Conservation (phyloP, 768 basidiomycete genomes). For the Mycena venus region DNA sequence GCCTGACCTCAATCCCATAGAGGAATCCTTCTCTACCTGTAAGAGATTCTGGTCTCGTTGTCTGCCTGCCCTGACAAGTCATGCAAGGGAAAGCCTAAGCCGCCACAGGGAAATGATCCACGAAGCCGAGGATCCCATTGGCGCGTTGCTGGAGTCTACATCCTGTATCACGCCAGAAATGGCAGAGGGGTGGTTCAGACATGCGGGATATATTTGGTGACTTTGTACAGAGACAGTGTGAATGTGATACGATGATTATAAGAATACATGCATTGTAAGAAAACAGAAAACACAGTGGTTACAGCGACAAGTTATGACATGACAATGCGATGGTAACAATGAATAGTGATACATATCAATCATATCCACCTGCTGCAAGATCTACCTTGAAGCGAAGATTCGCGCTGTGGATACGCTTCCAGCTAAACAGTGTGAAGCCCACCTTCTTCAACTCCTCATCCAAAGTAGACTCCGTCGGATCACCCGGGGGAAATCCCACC, state of each 20-base stretch:
- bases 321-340: background rate
- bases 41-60: background rate
- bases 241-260: background rate
- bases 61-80: background rate
- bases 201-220: conserved; percentile 38
- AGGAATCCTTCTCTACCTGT: conserved; percentile 5
- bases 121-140: conserved; percentile 24
- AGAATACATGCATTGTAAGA: no score
- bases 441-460: background rate
- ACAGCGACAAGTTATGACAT: background rate
- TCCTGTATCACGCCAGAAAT: conserved; percentile 36
- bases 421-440: background rate
- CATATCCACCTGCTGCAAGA: background rate
- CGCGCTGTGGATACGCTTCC: background rate
- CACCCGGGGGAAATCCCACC: conserved; percentile 4
- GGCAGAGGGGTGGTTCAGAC: conserved; percentile 35
- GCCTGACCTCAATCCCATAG: conserved; percentile 2
- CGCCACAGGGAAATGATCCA: conserved; percentile 21
- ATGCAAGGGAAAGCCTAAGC: conserved; percentile 24
- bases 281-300: background rate
- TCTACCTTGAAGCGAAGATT: background rate
- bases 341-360: background rate
- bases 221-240: no score
- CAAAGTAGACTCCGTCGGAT: background rate
- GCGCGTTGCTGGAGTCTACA: conserved; percentile 28